phyloP scores from a whole-genome alignment of 2,329 filamentous ascomycete species.

The Cordyceps cateniannulata region DNA sequence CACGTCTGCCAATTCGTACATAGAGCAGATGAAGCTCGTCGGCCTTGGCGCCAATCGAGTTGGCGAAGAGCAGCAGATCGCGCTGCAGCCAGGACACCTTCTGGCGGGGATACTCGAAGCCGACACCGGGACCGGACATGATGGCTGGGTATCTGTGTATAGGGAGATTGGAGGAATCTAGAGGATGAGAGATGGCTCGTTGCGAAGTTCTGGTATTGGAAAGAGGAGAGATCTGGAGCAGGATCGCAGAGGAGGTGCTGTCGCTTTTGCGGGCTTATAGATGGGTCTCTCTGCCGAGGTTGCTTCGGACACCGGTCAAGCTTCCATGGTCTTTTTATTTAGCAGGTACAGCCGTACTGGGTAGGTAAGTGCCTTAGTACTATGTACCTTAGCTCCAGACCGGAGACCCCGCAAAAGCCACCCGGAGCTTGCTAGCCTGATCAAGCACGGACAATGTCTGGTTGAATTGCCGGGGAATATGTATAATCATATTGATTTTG shows the following conservation, averaged over 20 bases:
- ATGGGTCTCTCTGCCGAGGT: constrained; percentile 12
- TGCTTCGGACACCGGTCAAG: not conserved
- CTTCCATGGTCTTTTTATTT: not conserved
- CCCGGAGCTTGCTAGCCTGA: not conserved
- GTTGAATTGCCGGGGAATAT: not conserved
- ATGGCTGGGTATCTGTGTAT: constrained; percentile 2
- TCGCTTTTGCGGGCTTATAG: constrained; percentile 7
- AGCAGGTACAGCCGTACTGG: not conserved
- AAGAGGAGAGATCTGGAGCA: not conserved
- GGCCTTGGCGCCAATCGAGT: constrained; percentile 76
- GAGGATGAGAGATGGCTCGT: not conserved
- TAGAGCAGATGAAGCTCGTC: constrained; percentile 92
- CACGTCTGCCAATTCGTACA: constrained; percentile 41
- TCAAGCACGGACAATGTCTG: not conserved
- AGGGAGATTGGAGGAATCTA: not conserved
- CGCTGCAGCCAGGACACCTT: constrained; percentile 82
- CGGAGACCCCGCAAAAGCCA: not conserved
- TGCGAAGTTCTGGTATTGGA: not conserved
- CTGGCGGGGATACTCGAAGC: constrained; percentile 71
- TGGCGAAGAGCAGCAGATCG: constrained; percentile 83
- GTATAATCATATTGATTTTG: not conserved
- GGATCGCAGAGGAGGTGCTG: not conserved
- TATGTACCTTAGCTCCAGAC: not conserved
- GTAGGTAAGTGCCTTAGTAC: too few species aligned
- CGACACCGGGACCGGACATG: constrained; percentile 50